Percentiles rank a stretch among this genome's conserved stretches.
These are phyloP conservation scores for Pouteria campechiana DNA, from an alignment of 179 eudicot genomes.

Conservation along the genomic window DNA sequence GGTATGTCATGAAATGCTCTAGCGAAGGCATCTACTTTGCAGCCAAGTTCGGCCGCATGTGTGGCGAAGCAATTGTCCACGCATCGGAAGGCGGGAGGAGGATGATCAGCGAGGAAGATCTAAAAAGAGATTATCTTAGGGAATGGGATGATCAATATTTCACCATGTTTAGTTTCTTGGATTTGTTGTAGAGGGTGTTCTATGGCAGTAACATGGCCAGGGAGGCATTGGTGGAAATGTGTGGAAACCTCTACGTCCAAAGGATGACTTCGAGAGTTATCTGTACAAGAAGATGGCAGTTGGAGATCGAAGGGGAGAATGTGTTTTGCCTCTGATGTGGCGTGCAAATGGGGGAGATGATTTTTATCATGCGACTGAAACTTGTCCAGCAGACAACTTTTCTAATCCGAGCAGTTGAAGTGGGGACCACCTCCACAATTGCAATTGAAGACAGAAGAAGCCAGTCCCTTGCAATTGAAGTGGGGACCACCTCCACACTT, in stretches of 20 bases:
- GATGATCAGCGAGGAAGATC: conserved; percentile 55
- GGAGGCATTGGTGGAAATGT: conserved; percentile 90
- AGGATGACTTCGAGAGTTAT: conserved; percentile 96
- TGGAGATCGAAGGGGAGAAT: conserved; percentile 60
- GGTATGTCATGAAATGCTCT: conserved; percentile 84
- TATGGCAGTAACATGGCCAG: conserved; percentile 65
- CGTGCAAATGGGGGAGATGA: too few relatives aligned
- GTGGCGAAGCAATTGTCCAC: conserved; percentile 56
- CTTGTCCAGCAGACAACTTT: too few relatives aligned
- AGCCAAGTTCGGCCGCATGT: conserved; percentile 72
- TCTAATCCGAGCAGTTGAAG: too few relatives aligned
- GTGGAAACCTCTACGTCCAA: conserved; percentile 90
- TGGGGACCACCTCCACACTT: too few relatives aligned
- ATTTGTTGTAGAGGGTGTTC: conserved; percentile 73
- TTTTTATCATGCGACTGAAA: too few relatives aligned
- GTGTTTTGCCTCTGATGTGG: too few relatives aligned
- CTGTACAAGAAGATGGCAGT: conserved; percentile 74
- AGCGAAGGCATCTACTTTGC: conserved; percentile 93
- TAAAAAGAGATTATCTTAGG: conserved; percentile 72
- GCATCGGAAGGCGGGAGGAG: conserved; percentile 64
- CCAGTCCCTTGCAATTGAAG: too few relatives aligned
- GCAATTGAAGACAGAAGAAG: too few relatives aligned
- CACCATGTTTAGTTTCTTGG: conserved; percentile 59
- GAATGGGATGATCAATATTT: conserved; percentile 69
- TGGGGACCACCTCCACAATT: too few relatives aligned